Evolutionary conservation across 441 rosid genomes (phyloP).

Genomic region (Populus trichocarpa): DNA sequence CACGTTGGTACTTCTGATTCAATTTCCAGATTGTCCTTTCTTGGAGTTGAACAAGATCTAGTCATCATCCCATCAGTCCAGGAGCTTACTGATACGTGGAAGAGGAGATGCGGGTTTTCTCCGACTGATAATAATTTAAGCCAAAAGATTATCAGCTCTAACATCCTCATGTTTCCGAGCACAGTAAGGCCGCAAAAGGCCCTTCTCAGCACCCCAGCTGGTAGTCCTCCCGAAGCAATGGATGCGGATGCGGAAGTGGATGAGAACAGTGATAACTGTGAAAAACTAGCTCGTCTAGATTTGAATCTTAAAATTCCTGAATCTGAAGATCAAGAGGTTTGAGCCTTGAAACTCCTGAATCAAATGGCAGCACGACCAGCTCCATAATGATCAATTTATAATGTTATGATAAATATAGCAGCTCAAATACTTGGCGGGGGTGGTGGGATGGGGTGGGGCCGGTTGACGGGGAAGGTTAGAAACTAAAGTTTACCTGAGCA

Average conservation of each 20-base stretch:
- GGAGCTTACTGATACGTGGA: conserved; percentile 18
- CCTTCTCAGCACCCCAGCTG: not conserved
- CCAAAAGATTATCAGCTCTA: not conserved
- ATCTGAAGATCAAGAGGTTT: not conserved
- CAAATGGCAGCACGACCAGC: not conserved
- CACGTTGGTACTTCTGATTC: not conserved
- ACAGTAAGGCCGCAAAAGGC: conserved; percentile 13
- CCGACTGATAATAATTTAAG: not conserved
- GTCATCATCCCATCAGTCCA: conserved; percentile 24
- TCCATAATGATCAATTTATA: not conserved
- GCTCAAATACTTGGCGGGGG: too few species aligned
- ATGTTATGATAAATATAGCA: not conserved
- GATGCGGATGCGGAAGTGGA: not conserved
- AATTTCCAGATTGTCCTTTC: conserved; percentile 11
- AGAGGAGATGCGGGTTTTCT: conserved; percentile 1
- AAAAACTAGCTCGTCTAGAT: not conserved
- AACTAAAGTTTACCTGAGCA: too few species aligned
- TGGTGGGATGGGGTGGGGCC: too few species aligned
- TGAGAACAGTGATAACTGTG: not conserved
- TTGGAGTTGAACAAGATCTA: conserved; percentile 13
- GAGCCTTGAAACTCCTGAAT: too few species aligned
- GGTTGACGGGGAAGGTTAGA: too few species aligned
- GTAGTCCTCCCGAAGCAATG: not conserved
- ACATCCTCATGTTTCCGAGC: conserved; percentile 17
- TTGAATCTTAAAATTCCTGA: conserved; percentile 4